Evolutionary conservation across 23 red algal species (phyloP), one percentile per base, ranked within the genome.

Genomic region (Gracilariopsis chorda): DNA sequence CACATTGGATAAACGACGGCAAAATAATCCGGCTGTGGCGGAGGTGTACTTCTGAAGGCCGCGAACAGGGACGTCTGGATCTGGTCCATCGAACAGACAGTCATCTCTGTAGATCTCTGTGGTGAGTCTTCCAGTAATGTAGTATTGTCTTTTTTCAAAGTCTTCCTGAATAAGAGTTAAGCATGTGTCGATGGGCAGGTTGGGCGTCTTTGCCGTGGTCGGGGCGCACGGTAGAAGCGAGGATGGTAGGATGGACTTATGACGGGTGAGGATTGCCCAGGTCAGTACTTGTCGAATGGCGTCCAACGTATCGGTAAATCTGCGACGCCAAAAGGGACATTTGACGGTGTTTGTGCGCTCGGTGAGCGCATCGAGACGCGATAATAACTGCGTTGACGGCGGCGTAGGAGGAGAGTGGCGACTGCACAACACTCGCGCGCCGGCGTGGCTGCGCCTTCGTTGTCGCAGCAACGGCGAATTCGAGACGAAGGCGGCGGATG

Each of bases 241-340:
- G 32, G 53, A 48, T 16, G 83, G 83, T 20, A 92, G 82, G 27
- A 68, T 39, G 9, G 70, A 86, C 61, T 88, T 94, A 48, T 94
- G 78, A 5, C 82, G 82, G 40, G 68, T 67, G 13, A 62, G 27
- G 2, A 84, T 11, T 4, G 83, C 65, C 78, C 78, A 94, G 3
- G 42, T 48, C 12, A 88, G 27, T 2, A 77, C 65, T 42, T 74
- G 61, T 33, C 41, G 68, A 13, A 88, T 24, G 16, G 53, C 51
- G 51, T 94, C 91, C 25, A 88, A 37, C 5, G 75, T 17, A 61
- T 94, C 91, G 36, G 74, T 68, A 68, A 81, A 77, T 11, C 91
- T 83, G 11, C 91, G 82, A 2, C 80, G 78, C 49, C 46, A 88
- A 71, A 94, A 94, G 20, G 91, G 91, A 69, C 91, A 94, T 65